phyloP scores from a whole-genome alignment of 1,284 basidiomycete species.

The Apiotrichum laibachii region DNA sequence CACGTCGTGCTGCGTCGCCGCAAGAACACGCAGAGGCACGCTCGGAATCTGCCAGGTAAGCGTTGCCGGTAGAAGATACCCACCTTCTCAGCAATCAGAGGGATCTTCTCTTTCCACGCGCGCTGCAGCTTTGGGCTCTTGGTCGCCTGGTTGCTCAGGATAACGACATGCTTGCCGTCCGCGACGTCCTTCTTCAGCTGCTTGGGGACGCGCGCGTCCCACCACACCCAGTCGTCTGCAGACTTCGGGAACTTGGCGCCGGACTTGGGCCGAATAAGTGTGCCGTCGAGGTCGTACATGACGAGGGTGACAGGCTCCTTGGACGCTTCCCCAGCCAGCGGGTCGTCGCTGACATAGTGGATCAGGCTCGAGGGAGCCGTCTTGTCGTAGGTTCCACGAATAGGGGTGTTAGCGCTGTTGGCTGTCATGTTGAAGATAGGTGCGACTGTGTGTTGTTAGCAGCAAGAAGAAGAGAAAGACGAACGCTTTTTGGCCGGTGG shows the following conservation, averaged over 20 bases:
- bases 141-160: slow-evolving; percentile 71
- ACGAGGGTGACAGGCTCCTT: slow-evolving; percentile 59
- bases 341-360: slow-evolving; percentile 45
- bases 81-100: slow-evolving; percentile 65
- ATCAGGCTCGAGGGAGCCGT: slow-evolving; percentile 37
- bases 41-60: slow-evolving; percentile 12
- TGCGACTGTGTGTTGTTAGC: slow-evolving; percentile 4
- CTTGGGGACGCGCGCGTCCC: slow-evolving; percentile 63
- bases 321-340: slow-evolving; percentile 24
- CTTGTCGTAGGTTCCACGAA: slow-evolving; percentile 12
- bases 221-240: slow-evolving; percentile 69
- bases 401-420: not conserved
- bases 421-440: slow-evolving; percentile 11
- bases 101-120: slow-evolving; percentile 73
- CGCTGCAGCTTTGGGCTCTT: slow-evolving; percentile 51
- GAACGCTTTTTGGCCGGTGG: slow-evolving; percentile 20
- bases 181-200: slow-evolving; percentile 63
- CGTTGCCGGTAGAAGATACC: slow-evolving; percentile 27
- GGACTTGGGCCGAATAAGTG: slow-evolving; percentile 66
- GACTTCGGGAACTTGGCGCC: slow-evolving; percentile 55
- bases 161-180: slow-evolving; percentile 70
- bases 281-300: slow-evolving; percentile 83
- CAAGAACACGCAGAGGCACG: slow-evolving; percentile 75
- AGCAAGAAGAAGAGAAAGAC: not conserved
- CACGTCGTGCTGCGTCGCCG: slow-evolving; percentile 62